These are phyloP conservation scores for Pseudocercospora musae DNA, from an alignment of 2,329 filamentous ascomycete species.

Conservation along the genomic window DNA sequence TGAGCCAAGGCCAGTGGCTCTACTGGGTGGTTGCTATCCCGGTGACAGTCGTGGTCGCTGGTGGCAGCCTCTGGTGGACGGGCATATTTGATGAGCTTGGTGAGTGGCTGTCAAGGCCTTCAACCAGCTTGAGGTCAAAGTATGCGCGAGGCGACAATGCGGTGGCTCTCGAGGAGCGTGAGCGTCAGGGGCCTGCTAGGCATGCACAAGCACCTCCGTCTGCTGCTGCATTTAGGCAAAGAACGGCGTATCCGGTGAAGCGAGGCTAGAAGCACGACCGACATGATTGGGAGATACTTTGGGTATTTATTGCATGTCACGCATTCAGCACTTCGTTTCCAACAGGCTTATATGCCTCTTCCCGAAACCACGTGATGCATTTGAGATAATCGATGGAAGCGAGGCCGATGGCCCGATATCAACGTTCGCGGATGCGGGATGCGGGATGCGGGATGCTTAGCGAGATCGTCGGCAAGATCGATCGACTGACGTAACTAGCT, in stretches of 20 bases:
- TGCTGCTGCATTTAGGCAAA: background rate
- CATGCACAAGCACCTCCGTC: background rate
- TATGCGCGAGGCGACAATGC: background rate
- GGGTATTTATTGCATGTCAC: too few relatives aligned
- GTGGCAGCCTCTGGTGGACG: constrained; percentile 14
- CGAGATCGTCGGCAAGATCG: background rate
- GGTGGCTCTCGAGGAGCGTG: background rate
- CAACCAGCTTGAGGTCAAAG: background rate
- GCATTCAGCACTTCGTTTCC: too few relatives aligned
- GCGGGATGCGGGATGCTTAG: too few relatives aligned
- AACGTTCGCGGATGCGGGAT: too few relatives aligned
- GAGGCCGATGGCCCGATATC: too few relatives aligned
- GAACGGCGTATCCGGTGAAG: background rate
- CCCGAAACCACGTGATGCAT: background rate
- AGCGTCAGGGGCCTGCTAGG: background rate
- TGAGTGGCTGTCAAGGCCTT: constrained; percentile 3
- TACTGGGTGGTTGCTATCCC: constrained; percentile 10
- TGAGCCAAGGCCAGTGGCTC: constrained; percentile 9
- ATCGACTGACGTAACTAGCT: too few relatives aligned
- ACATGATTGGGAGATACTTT: too few relatives aligned
- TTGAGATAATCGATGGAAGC: background rate
- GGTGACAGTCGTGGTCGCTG: background rate
- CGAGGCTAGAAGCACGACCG: background rate
- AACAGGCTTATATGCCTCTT: too few relatives aligned
- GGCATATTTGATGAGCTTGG: constrained; percentile 9